These are phyloP conservation scores for Ophiocordyceps sinensis DNA, from an alignment of 2,329 filamentous ascomycete species.

Conservation along the genomic window DNA sequence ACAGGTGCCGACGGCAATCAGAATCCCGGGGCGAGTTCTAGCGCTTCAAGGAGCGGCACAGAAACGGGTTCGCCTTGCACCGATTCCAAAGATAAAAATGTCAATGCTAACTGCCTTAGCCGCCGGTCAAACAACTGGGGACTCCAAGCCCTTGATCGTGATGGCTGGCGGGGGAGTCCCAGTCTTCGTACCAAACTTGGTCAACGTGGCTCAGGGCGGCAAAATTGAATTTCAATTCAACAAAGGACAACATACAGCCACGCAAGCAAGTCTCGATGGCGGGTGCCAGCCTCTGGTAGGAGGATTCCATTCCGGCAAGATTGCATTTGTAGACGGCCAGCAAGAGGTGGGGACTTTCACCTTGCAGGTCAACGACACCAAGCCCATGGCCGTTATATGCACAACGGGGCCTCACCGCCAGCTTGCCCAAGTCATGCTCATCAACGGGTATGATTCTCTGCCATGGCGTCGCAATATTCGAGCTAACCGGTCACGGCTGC, in stretches of 20 bases:
- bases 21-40: no score
- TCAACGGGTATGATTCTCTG: constrained; percentile 26
- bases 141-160: not conserved
- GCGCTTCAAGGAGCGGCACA: no score
- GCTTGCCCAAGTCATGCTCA: constrained; percentile 32
- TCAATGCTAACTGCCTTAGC: no score
- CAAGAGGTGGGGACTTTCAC: constrained; percentile 28
- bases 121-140: no score
- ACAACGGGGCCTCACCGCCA: constrained; percentile 33
- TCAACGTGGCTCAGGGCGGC: constrained; percentile 20
- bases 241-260: constrained; percentile 27
- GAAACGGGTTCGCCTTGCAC: no score
- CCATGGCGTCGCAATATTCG: no score
- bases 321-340: constrained; percentile 21
- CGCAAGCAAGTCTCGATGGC: constrained; percentile 11
- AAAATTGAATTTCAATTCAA: constrained; percentile 28
- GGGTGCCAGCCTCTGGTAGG: no score
- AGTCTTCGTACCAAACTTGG: constrained; percentile 20
- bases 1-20: no score
- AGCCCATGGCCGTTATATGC: constrained; percentile 36
- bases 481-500: no score
- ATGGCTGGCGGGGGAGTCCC: not conserved
- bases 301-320: constrained; percentile 23
- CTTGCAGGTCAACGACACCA: constrained; percentile 25
- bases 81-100: no score